Base-by-base conservation (phyloP, 495 filamentous ascomycete species). In the Parathielavia hyrcaniae region DNA sequence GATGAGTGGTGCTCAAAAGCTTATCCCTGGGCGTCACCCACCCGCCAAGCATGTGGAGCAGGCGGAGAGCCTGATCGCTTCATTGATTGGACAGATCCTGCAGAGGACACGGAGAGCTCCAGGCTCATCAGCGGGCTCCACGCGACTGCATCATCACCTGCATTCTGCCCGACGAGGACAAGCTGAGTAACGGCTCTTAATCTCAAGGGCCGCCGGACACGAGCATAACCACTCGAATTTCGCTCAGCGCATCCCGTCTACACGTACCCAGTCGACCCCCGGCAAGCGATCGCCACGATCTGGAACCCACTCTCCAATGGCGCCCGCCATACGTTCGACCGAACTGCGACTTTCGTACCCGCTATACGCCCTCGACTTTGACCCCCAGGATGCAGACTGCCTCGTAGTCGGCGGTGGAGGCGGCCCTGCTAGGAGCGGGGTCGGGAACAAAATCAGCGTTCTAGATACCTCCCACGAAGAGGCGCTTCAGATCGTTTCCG, bases 401-500 rank as follows among this genome's bases (percentile, higher is more conserved):
- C 76, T 97, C 32, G 73, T 96, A 10, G 89, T 96, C n/a, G 92
- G 85, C 38, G 92, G 93, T 30, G 93, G 93, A 49, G 92, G 92
- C 59, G 92, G 92, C 19, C 85, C 90, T 66, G 83, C 86, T 40
- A 83, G 85, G 56, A 93, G 81, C 66, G 93, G 91, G 47, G 89
- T 97, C 36, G 83, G 84, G 32, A 98, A 97, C 72, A 92, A 91
- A 73, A 90, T 97, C 69, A 85, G 81, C 23, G 73, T 90, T 32
- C 75, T 96, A 32, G 85, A 93, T 66, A 78, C 84, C 67, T 79
- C 79, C 75, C 78, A 75, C 62, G 64, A 67, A 1, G 72, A 81
- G 14, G 77, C 87, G 23, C 71, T 95, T 45, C 76, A 79, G 41
- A 76, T 85, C 62, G 69, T 78, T n/a, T 79, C 84, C 59, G 88